Percentiles rank a stretch among this genome's conserved stretches.
Conservation (phyloP, 2,329 filamentous ascomycete species). For the Cercospora citrullina region DNA sequence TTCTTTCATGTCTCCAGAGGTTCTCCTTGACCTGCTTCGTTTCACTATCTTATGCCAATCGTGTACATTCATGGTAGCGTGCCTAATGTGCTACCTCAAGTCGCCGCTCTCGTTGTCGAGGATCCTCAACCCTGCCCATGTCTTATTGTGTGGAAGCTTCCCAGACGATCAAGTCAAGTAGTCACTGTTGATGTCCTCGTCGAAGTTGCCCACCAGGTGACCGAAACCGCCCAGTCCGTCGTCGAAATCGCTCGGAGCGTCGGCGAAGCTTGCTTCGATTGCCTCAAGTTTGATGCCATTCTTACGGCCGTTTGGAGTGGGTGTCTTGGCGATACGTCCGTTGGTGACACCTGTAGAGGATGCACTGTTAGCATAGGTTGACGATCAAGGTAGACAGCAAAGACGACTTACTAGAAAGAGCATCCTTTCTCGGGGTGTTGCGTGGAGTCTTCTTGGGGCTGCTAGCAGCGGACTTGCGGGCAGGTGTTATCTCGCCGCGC, state of each 20-base stretch:
- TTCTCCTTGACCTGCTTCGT: not conserved
- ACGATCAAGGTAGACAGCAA: not conserved
- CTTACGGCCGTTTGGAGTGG: slow-evolving; percentile 28
- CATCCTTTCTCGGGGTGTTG: slow-evolving; percentile 30
- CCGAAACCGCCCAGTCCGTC: slow-evolving; percentile 9
- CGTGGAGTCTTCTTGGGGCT: slow-evolving; percentile 29
- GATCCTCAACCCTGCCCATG: not conserved
- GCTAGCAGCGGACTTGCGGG: slow-evolving; percentile 16
- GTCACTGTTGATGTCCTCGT: slow-evolving; percentile 7
- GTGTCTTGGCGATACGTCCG: slow-evolving; percentile 31
- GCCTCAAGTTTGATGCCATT: slow-evolving; percentile 33
- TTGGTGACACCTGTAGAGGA: slow-evolving; percentile 27
- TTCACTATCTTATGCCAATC: not conserved
- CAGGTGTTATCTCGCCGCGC: slow-evolving; percentile 23
- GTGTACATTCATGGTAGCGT: not conserved
- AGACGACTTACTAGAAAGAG: slow-evolving; percentile 22
- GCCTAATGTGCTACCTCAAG: not conserved
- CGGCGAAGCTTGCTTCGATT: not conserved
- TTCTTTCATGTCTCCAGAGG: no score
- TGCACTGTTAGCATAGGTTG: not conserved
- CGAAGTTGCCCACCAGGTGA: not conserved
- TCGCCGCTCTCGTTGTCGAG: not conserved
- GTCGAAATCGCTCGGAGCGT: slow-evolving; percentile 7
- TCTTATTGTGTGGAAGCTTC: not conserved
- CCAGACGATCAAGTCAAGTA: not conserved